phyloP scores from a whole-genome alignment of 2,329 filamentous ascomycete genomes.

The Incumbomyces lentus region DNA sequence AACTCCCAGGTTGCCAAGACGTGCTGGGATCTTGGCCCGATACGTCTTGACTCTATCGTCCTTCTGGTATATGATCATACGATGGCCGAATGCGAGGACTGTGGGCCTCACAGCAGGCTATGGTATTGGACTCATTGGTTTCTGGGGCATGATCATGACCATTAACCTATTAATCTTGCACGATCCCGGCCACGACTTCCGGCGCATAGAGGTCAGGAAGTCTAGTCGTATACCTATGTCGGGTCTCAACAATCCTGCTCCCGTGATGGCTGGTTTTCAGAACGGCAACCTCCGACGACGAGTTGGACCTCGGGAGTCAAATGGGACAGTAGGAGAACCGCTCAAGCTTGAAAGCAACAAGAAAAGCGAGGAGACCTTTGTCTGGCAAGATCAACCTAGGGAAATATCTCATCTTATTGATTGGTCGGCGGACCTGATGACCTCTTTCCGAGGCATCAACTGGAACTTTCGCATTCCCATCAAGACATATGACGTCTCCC shows the following conservation, averaged over 20 bases:
- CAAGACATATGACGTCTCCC: constrained; percentile 1
- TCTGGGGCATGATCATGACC: constrained; percentile 47
- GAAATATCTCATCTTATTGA: constrained; percentile 43
- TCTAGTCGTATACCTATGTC: not conserved
- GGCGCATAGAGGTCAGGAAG: constrained; percentile 1
- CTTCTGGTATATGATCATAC: not conserved
- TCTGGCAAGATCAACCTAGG: constrained; percentile 45
- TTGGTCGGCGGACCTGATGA: constrained; percentile 48
- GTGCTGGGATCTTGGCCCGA: not conserved
- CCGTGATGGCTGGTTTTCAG: not conserved
- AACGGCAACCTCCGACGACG: constrained; percentile 4
- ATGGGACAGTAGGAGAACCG: constrained; percentile 19
- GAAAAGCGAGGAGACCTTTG: constrained; percentile 11
- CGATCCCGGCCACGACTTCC: constrained; percentile 36
- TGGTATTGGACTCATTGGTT: constrained; percentile 43
- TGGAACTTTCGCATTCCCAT: constrained; percentile 46
- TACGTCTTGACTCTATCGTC: not conserved
- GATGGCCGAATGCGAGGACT: constrained; percentile 26
- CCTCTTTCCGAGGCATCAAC: constrained; percentile 48
- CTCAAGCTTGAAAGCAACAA: constrained; percentile 20
- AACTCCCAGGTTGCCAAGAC: constrained; percentile 10
- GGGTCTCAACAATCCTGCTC: not conserved
- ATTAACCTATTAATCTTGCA: constrained; percentile 44
- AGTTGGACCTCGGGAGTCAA: not conserved
- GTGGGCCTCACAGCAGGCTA: constrained; percentile 43